phyloP scores from a whole-genome alignment of 2,329 filamentous ascomycete species.

The Aureobasidium sp. region DNA sequence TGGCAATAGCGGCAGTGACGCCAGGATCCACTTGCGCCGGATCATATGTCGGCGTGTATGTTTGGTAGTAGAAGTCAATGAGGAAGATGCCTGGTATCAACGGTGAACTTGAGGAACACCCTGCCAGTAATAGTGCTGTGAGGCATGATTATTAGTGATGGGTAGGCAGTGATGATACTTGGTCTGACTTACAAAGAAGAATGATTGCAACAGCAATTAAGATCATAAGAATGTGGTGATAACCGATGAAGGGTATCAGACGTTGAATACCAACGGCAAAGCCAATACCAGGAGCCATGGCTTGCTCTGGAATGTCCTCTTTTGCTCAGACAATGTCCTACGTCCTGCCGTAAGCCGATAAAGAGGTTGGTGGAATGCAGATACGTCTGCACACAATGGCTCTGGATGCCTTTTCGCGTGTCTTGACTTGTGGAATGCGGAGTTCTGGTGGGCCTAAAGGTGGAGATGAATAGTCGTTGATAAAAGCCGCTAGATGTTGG shows the following conservation, averaged over 20 bases:
- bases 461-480: background rate
- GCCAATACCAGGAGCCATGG: slow-evolving; percentile 40
- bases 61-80: slow-evolving; percentile 93
- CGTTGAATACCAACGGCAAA: slow-evolving; percentile 48
- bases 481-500: background rate
- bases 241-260: slow-evolving; percentile 56
- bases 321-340: background rate
- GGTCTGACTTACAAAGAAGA: slow-evolving; percentile 69
- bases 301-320: slow-evolving; percentile 3
- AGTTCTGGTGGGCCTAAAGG: background rate
- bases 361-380: slow-evolving; percentile 2
- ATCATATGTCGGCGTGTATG: slow-evolving; percentile 73
- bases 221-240: slow-evolving; percentile 92
- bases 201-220: slow-evolving; percentile 91
- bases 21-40: slow-evolving; percentile 87
- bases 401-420: background rate
- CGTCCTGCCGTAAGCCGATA: slow-evolving; percentile 1
- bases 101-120: slow-evolving; percentile 93
- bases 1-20: slow-evolving; percentile 74
- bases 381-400: background rate
- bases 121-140: slow-evolving; percentile 80
- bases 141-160: slow-evolving; percentile 12
- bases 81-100: slow-evolving; percentile 94
- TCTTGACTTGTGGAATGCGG: slow-evolving; percentile 9
- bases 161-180: background rate